Conservation (phyloP, 1,284 basidiomycete species). For the Ceratorhiza oryzae-sativae region DNA sequence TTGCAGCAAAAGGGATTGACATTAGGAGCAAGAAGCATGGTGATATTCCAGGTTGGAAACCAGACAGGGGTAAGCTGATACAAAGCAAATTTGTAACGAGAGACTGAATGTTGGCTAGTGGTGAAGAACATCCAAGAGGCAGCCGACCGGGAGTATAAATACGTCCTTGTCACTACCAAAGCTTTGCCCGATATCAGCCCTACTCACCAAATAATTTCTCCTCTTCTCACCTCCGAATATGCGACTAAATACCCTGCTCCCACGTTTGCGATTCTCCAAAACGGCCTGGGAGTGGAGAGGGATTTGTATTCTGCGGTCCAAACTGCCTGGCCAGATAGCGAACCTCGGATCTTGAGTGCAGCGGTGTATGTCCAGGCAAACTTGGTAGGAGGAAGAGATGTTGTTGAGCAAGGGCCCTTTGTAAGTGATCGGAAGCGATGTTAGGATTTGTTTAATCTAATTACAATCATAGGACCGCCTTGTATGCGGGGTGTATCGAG, state of each 20-base stretch:
- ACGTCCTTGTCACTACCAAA: constrained; percentile 76
- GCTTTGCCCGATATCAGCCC: constrained; percentile 71
- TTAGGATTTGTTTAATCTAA: neutral
- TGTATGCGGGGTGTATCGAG: constrained; percentile 62
- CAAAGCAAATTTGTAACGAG: constrained; percentile 34
- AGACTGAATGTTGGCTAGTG: constrained; percentile 53
- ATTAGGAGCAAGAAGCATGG: constrained; percentile 69
- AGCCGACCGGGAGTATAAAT: constrained; percentile 65
- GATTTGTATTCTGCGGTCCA: constrained; percentile 67
- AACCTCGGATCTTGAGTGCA: constrained; percentile 61
- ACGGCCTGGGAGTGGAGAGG: constrained; percentile 76
- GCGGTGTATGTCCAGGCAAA: constrained; percentile 65
- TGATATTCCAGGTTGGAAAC: constrained; percentile 63
- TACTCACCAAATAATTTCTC: constrained; percentile 64
- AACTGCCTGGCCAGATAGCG: constrained; percentile 41
- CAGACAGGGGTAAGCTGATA: constrained; percentile 59
- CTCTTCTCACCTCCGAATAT: constrained; percentile 63
- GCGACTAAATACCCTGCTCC: constrained; percentile 59
- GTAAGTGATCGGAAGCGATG: constrained; percentile 49
- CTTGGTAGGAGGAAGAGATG: constrained; percentile 54
- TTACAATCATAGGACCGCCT: constrained; percentile 58
- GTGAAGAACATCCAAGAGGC: constrained; percentile 66
- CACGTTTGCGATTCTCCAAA: constrained; percentile 75
- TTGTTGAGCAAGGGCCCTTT: constrained; percentile 61
- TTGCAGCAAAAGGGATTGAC: constrained; percentile 53